Evolutionary conservation across 2,329 filamentous ascomycete genomes (phyloP), one percentile per base, ranked within the genome.

Genomic region (Nigrospora osmanthi): DNA sequence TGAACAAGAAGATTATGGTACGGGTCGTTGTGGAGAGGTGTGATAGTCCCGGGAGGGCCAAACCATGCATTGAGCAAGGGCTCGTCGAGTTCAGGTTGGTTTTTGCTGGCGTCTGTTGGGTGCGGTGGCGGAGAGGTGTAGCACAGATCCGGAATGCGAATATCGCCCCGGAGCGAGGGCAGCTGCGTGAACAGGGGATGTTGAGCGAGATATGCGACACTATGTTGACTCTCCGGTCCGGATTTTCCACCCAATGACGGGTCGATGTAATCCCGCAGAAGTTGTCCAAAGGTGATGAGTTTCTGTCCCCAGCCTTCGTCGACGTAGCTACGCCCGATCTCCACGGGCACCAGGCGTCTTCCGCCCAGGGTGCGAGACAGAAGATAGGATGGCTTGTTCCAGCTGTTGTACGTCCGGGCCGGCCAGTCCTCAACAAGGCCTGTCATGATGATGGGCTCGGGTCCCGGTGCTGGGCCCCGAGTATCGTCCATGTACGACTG

Each of bases 1-100:
- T 97, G 93, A 19, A 83, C 83, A 5, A 97, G 77, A 40, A 97
- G 79, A 58, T 97, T 97, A 60, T 96, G 88, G 62, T 96, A 94
- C 1, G 87, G 88, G 58, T 97, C 93, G 2, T 89, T 94, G 63
- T 98, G 93, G 1, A 97, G 71, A 2, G 93, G 93, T 1, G 89
- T 95, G 51, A 95, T 90, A 0, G 93, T 97, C 41, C 81, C 83
- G 0, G 81, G 72, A 0, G 93, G 93, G 0, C 93, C 93, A 51
- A 97, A 85, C 93, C 93, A 98, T 9, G 88, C 89, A 63, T 97
- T 95, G 15, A 94, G 72, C 37, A 86, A 70, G 0, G 88, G 88
- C 17, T 79, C 73, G 7, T 71, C 71, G 12, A 76, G 63, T 34
- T 66, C 64, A 2, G 66, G 61, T 44, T 68, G 64, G 52, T 68